Conservation (phyloP, 192 early-diverging fungal genomes). For the Coemansia sp. region DNA sequence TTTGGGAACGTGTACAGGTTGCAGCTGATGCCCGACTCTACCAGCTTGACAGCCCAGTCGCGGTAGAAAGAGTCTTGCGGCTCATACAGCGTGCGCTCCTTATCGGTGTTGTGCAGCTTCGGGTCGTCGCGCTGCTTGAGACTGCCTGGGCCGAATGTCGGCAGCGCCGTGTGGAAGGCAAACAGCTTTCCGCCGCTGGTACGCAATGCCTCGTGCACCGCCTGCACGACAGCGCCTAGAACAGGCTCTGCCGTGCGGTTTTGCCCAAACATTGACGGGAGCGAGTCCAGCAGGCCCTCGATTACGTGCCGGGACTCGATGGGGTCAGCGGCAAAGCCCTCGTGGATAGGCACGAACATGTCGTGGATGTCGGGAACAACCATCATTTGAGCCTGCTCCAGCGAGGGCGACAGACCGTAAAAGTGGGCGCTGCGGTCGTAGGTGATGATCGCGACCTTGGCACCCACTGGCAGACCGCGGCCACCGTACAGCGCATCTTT, state of each 20-base stretch:
- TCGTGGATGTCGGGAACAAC: conserved; percentile 89
- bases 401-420: conserved; percentile 79
- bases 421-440: conserved; percentile 91
- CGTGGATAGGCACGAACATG: conserved; percentile 90
- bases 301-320: conserved; percentile 75
- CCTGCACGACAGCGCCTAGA: conserved; percentile 79
- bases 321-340: conserved; percentile 90
- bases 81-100: conserved; percentile 81
- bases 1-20: conserved; percentile 90
- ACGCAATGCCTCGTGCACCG: conserved; percentile 70
- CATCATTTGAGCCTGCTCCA: conserved; percentile 93
- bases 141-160: conserved; percentile 82
- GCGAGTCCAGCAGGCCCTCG: conserved; percentile 72
- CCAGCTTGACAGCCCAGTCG: conserved; percentile 78
- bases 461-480: conserved; percentile 54
- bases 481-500: conserved; percentile 66
- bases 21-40: conserved; percentile 76
- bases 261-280: conserved; percentile 80
- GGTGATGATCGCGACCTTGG: conserved; percentile 83
- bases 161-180: conserved; percentile 86
- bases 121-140: conserved; percentile 85
- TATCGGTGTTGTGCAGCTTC: conserved; percentile 88
- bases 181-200: conserved; percentile 82
- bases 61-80: conserved; percentile 87
- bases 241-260: conserved; percentile 73